Evolutionary conservation across 2,329 filamentous ascomycete genomes (phyloP).

Genomic region (Exophiala viscosa): DNA sequence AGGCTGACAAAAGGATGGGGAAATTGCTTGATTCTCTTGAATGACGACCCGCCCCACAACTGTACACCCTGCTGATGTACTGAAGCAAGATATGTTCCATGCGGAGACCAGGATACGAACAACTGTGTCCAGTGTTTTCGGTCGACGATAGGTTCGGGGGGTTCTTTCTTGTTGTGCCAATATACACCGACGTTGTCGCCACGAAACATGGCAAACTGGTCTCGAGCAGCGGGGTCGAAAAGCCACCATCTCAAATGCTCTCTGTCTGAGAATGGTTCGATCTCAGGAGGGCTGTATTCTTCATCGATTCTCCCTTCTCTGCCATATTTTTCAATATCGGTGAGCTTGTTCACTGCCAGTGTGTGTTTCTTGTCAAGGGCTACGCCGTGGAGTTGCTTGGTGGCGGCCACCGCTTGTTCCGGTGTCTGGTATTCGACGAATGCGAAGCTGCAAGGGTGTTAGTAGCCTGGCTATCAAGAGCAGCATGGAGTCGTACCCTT

Average conservation of each 20-base stretch:
- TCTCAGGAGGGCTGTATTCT: conserved; percentile 75
- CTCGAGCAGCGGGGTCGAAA: conserved; percentile 79
- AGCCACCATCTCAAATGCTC: conserved; percentile 95
- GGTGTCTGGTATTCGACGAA: conserved; percentile 95
- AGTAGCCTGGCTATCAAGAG: background rate
- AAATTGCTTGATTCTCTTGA: conserved; percentile 88
- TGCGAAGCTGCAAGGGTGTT: conserved; percentile 64
- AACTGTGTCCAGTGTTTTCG: conserved; percentile 96
- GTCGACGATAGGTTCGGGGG: conserved; percentile 83
- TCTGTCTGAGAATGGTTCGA: conserved; percentile 83
- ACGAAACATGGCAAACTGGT: conserved; percentile 94
- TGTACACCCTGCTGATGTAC: conserved; percentile 96
- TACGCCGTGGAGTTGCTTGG: conserved; percentile 79
- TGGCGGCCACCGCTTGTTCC: conserved; percentile 82
- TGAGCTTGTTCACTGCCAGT: conserved; percentile 94
- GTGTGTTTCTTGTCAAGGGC: conserved; percentile 96
- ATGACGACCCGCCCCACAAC: conserved; percentile 88
- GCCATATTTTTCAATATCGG: conserved; percentile 94
- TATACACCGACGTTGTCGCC: conserved; percentile 89
- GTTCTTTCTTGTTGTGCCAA: conserved; percentile 97
- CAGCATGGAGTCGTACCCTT: conserved; percentile 59
- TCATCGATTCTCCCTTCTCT: conserved; percentile 91
- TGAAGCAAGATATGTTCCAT: conserved; percentile 89
- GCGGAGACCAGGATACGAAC: conserved; percentile 96
- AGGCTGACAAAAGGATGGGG: conserved; percentile 94